Conservation (phyloP, 805 yeast genomes). For the Teunomyces cretensis region DNA sequence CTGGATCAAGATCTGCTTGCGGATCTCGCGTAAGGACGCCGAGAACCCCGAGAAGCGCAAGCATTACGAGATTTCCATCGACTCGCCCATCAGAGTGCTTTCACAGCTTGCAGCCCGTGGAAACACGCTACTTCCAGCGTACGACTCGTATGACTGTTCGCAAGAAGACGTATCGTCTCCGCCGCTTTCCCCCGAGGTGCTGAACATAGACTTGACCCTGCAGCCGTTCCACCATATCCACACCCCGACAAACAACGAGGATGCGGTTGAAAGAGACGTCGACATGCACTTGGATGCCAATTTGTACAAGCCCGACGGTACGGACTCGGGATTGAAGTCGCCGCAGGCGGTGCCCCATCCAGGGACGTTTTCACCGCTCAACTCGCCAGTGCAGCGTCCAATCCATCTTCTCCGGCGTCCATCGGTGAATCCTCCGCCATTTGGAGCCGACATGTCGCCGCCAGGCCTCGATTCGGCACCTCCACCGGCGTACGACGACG, state of each 20-base stretch:
- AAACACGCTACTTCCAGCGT: slow-evolving; percentile 74
- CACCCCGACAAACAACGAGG: slow-evolving; percentile 24
- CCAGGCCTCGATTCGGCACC: slow-evolving; percentile 14
- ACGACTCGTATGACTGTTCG: slow-evolving; percentile 31
- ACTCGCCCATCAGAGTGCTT: slow-evolving; percentile 86
- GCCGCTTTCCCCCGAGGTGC: slow-evolving; percentile 56
- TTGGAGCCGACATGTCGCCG: slow-evolving; percentile 32
- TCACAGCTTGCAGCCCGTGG: slow-evolving; percentile 79
- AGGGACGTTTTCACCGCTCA: slow-evolving; percentile 42
- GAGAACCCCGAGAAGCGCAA: slow-evolving; percentile 61
- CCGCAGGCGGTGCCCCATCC: slow-evolving; percentile 64
- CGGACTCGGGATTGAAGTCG: slow-evolving; percentile 44
- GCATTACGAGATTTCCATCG: slow-evolving; percentile 92
- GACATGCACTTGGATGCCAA: slow-evolving; percentile 45
- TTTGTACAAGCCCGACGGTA: slow-evolving; percentile 55
- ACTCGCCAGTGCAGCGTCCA: slow-evolving; percentile 44
- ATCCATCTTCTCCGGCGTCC: slow-evolving; percentile 55
- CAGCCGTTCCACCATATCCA: slow-evolving; percentile 28
- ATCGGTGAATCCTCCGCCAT: slow-evolving; percentile 63
- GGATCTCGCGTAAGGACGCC: slow-evolving; percentile 70
- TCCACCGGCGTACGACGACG: slow-evolving; percentile 34
- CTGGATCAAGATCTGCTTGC: slow-evolving; percentile 88
- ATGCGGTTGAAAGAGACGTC: slow-evolving; percentile 35
- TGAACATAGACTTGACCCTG: slow-evolving; percentile 37
- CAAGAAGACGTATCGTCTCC: slow-evolving; percentile 30